Evolutionary conservation across 2,329 filamentous ascomycete species (phyloP), one percentile per base, ranked within the genome.

Genomic region (Hypoxylon sp.): DNA sequence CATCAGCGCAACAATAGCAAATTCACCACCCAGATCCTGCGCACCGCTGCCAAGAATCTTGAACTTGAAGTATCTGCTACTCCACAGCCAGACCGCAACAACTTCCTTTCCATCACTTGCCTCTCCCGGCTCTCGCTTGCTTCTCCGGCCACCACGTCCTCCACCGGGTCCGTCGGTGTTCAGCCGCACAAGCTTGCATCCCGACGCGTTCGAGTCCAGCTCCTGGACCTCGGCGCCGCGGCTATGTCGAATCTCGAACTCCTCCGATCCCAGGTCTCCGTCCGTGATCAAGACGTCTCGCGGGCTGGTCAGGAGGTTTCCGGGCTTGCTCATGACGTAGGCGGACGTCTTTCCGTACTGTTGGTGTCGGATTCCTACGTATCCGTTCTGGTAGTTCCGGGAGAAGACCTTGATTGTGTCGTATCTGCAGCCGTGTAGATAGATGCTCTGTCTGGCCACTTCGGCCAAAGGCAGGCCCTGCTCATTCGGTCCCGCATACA

Each of bases 141-240:
- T 47, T 39, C 39, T 39, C 10, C 57, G 51, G 6, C 55, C 46
- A n/a, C 59, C n/a, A 4, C 31, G 19, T 1, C 65, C 63, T n/a
- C 60, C 52, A 32, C 56, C 17, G 6, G 50, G 29, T 27, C 37
- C 32, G 29, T 31, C 31, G 58, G 39, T 7, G 32, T 31, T 29
- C 44, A 71, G 46, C 13, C 72, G 67, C 19, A 70, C 61, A 21
- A 74, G 69, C 67, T 74, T 73, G 65, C 65, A 74, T 6, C 72
- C 68, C 27, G 32, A 24, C 8, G 15, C 10, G 10, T 52, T 44
- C 15, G 47, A 31, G 19, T 61, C 61, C 17, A 73, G 55, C 44
- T 52, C 48, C n/a, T 51, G 68, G 7, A 74, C 52, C 52, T 69
- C 68, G n/a, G 32, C 50, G 39, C 69, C 71, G 13, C 56, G 59